Conservation (phyloP, 495 filamentous ascomycete species). For the Bryoglossum gracile region DNA sequence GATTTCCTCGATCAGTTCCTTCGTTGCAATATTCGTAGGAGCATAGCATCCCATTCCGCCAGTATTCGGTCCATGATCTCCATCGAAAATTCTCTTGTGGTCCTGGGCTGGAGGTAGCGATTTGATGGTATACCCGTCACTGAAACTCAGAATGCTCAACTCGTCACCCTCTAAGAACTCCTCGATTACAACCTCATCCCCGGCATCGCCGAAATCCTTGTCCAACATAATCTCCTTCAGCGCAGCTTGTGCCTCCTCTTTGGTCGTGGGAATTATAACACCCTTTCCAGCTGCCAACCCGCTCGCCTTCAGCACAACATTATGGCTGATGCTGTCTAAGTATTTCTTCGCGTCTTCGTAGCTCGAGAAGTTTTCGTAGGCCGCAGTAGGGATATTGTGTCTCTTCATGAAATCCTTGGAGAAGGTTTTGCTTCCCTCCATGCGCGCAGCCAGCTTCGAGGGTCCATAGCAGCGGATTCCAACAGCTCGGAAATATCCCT, state of each 20-base stretch:
- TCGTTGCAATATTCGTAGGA: conserved; percentile 74
- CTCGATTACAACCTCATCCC: conserved; percentile 92
- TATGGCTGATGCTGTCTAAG: conserved; percentile 64
- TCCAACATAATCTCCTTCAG: conserved; percentile 86
- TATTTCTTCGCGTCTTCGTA: conserved; percentile 72
- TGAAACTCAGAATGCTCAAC: conserved; percentile 83
- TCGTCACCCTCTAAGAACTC: conserved; percentile 91
- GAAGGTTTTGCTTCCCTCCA: conserved; percentile 96
- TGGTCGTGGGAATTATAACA: conserved; percentile 65
- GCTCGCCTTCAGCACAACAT: conserved; percentile 71
- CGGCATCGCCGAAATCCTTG: conserved; percentile 79
- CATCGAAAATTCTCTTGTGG: conserved; percentile 90
- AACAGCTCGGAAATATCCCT: conserved; percentile 70
- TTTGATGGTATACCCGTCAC: conserved; percentile 78
- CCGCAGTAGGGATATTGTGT: conserved; percentile 83
- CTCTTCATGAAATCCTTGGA: conserved; percentile 97
- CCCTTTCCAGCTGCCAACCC: conserved; percentile 76
- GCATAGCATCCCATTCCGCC: conserved; percentile 98
- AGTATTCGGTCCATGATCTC: conserved; percentile 87
- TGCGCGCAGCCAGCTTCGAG: conserved; percentile 71
- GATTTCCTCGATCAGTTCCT: conserved; percentile 65
- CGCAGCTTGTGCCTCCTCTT: conserved; percentile 73
- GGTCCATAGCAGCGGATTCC: conserved; percentile 84
- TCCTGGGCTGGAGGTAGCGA: conserved; percentile 92
- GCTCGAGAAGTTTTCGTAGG: conserved; percentile 78